Conservation (phyloP, 2,329 filamentous ascomycete genomes). For the Calonectria hongkongensis region DNA sequence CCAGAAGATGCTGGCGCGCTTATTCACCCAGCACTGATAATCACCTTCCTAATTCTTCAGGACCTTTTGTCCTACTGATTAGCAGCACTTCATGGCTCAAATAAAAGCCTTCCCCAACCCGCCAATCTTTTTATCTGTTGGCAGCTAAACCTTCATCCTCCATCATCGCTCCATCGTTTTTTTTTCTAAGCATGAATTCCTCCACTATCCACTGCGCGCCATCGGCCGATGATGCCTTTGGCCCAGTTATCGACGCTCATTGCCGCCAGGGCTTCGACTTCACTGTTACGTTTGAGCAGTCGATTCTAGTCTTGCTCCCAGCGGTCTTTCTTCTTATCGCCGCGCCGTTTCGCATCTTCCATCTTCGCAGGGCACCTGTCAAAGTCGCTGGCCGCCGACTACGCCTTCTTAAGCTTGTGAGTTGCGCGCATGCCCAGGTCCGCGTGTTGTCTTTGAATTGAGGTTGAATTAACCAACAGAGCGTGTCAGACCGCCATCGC, state of each 20-base stretch:
- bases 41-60: conserved; percentile 48
- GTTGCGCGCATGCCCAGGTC: conserved; percentile 13
- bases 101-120: conserved; percentile 9
- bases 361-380: conserved; percentile 52
- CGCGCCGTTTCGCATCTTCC: conserved; percentile 57
- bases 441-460: neutral
- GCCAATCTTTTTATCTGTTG: neutral
- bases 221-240: conserved; percentile 53
- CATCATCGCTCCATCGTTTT: neutral
- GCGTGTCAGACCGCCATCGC: conserved; percentile 48
- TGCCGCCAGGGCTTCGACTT: conserved; percentile 69
- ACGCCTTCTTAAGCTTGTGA: conserved; percentile 55
- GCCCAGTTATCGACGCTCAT: conserved; percentile 48
- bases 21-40: neutral
- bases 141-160: conserved; percentile 6
- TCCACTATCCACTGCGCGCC: conserved; percentile 46
- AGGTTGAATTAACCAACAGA: conserved; percentile 23
- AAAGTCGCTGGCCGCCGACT: conserved; percentile 53
- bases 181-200: conserved; percentile 49
- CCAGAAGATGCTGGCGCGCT: neutral
- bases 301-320: conserved; percentile 58
- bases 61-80: neutral
- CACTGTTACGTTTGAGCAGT: conserved; percentile 67
- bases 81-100: conserved; percentile 24
- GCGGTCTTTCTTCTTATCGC: conserved; percentile 56